Evolutionary conservation across 2,329 filamentous ascomycete species (phyloP).

Genomic region (Neurospora sp.): DNA sequence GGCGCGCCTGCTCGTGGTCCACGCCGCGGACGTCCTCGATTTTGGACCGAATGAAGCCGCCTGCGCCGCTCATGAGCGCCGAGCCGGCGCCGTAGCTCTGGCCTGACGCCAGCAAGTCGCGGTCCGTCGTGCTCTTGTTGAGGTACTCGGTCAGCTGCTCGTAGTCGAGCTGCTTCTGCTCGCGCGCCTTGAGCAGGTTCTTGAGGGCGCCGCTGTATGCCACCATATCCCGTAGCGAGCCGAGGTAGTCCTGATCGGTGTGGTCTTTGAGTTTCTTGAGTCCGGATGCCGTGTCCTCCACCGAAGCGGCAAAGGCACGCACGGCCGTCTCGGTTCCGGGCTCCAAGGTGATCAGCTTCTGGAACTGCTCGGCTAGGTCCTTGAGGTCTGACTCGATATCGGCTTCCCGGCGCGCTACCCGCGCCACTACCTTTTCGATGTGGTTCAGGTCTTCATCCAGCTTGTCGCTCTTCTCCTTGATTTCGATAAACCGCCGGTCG

Average conservation of each 20-base stretch:
- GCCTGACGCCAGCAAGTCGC: conserved; percentile 63
- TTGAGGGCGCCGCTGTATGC: conserved; percentile 85
- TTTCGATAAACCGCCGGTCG: conserved; percentile 88
- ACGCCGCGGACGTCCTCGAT: conserved; percentile 95
- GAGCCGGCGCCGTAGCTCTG: conserved; percentile 31
- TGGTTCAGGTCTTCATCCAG: conserved; percentile 86
- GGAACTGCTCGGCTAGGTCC: conserved; percentile 88
- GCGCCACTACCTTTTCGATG: conserved; percentile 90
- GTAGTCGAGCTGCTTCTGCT: conserved; percentile 97
- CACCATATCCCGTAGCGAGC: conserved; percentile 88
- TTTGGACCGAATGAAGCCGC: conserved; percentile 82
- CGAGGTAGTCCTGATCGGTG: conserved; percentile 92
- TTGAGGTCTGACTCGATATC: conserved; percentile 83
- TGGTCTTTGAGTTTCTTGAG: conserved; percentile 76
- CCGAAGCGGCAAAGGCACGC: conserved; percentile 75
- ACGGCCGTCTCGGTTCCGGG: conserved; percentile 74
- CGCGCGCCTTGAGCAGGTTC: conserved; percentile 78
- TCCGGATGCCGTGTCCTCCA: conserved; percentile 73
- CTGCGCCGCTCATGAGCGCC: conserved; percentile 55
- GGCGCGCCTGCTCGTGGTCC: conserved; percentile 83
- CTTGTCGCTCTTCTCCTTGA: conserved; percentile 85
- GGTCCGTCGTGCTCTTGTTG: conserved; percentile 78
- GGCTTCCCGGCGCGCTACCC: conserved; percentile 76
- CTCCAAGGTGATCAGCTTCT: conserved; percentile 82
- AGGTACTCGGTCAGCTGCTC: conserved; percentile 94